A percentile compares a stretch with the other conserved stretches of the same genome.
phyloP scores from a whole-genome alignment of 106 monocot species.

The Acorus gramineus region DNA sequence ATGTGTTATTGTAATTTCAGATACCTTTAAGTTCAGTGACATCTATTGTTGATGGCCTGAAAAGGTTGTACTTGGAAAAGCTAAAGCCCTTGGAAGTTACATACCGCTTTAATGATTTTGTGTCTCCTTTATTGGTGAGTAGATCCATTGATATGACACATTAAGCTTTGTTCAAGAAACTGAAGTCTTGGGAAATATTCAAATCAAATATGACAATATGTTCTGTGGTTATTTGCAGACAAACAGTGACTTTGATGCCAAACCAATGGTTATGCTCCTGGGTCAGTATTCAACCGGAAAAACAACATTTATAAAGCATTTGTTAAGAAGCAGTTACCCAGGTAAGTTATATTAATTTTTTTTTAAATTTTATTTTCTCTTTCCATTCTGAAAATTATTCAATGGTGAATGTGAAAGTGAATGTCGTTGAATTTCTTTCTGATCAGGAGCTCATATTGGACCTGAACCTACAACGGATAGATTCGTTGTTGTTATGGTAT shows the following conservation, averaged over 20 bases:
- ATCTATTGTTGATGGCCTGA: conserved; percentile 88
- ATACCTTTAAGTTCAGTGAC: conserved; percentile 77
- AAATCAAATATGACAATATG: neutral
- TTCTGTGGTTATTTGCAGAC: conserved; percentile 37
- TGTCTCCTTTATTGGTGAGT: conserved; percentile 79
- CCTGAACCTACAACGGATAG: conserved; percentile 97
- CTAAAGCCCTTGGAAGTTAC: conserved; percentile 83
- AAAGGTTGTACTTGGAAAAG: conserved; percentile 84
- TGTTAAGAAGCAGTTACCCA: conserved; percentile 66
- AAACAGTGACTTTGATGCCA: conserved; percentile 97
- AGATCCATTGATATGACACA: neutral
- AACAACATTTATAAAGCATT: conserved; percentile 95
- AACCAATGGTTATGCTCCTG: conserved; percentile 97
- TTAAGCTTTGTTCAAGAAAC: neutral
- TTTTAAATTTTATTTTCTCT: neutral
- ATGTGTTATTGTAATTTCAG: conserved; percentile 12
- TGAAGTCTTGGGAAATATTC: too few species aligned
- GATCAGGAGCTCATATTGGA: conserved; percentile 90
- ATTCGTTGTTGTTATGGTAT: conserved; percentile 95
- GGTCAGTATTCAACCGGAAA: conserved; percentile 98
- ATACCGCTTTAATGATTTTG: conserved; percentile 90
- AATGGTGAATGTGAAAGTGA: neutral
- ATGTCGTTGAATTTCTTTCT: neutral
- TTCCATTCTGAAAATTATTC: neutral
- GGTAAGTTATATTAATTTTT: conserved; percentile 26